Conservation (phyloP, 164 flowering plant genomes). For the Paratinospora sagittata region DNA sequence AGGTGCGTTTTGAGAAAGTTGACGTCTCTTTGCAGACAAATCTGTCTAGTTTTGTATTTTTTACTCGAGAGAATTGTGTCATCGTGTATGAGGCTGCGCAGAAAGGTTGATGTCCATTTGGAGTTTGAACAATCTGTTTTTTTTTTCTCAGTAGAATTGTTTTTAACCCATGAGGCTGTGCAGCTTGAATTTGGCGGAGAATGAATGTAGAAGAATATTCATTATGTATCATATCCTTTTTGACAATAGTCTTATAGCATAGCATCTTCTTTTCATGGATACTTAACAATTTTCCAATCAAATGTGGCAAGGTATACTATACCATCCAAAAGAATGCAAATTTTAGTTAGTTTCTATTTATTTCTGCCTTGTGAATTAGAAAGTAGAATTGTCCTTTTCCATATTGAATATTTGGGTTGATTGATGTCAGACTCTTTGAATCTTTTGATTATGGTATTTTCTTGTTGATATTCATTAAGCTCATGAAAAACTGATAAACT, state of each 20-base stretch:
- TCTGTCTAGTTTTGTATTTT: background rate
- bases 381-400: background rate
- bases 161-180: background rate
- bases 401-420: background rate
- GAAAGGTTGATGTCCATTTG: conserved; percentile 1
- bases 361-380: background rate
- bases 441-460: background rate
- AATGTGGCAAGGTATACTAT: background rate
- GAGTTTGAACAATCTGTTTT: background rate
- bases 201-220: background rate
- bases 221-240: background rate
- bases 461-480: background rate
- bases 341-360: background rate
- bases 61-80: background rate
- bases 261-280: background rate
- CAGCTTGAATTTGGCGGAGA: background rate
- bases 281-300: background rate
- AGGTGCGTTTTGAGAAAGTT: background rate
- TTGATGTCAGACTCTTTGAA: background rate
- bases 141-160: background rate
- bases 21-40: background rate
- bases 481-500: background rate
- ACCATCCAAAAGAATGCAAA: background rate
- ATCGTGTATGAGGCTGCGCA: background rate
- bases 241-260: background rate